Evolutionary conservation across 768 basidiomycete species (phyloP), one percentile per base, ranked within the genome.

Genomic region (Calocera viscosa): DNA sequence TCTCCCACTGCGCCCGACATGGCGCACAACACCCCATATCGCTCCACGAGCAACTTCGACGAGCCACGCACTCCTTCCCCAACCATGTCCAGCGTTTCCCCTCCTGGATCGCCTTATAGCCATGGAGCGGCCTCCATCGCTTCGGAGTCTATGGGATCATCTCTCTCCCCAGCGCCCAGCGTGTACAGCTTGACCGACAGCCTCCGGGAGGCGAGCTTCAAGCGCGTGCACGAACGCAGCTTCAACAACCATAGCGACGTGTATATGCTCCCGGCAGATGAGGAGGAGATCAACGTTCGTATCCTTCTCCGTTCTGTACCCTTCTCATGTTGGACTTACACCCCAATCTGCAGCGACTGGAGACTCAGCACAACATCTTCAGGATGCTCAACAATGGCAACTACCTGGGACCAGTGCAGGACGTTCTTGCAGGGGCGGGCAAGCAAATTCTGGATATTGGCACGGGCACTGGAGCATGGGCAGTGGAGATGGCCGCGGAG

Each of bases 191-290:
- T 89, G 72, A 85, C 86, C 0, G 85, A 82, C 71, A 86, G 86
- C 0, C 70, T 88, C 53, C 83, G 82, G 28, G 82, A 80, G 17
- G 79, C 81, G 38, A 81, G 84, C 1, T 85, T 84, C 75, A 43
- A 65, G 64, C n/a, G 24, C 17, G 66, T 63, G 12, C 35, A 35
- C 63, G 60, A 39, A 28, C 63, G 66, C 66, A 11, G 30, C 28
- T 74, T 91, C 49, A 90, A 90, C 76, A 89, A 84, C 69, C 87
- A 87, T 70, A 90, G 89, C 1, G 87, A 90, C 49, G 81, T 91
- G 1, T 91, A 91, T 72, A 82, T 82, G 47, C 78, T 91, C 30
- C 88, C 90, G 14, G 90, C 88, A 30, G 90, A 91, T 69, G 86
- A 87, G 8, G 87, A 89, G 71, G 90, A 91, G 70, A 76, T 88